Conservation (phyloP, 176 grass and related monocot species). For the maize (Zea mays) region DNA sequence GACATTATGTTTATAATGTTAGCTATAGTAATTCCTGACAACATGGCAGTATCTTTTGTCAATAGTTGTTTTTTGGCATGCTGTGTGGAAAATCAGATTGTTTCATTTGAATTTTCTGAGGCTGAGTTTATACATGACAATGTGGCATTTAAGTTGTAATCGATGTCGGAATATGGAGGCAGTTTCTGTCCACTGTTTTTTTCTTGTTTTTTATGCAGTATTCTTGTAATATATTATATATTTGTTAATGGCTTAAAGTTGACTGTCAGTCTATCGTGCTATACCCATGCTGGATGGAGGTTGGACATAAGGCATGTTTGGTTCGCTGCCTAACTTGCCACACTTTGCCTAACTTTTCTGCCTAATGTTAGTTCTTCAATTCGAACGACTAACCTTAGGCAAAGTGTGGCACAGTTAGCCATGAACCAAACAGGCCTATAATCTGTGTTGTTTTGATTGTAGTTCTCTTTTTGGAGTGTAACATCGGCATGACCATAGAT, state of each 20-base stretch:
- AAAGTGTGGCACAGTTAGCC: too few relatives aligned
- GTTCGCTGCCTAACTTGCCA: too few relatives aligned
- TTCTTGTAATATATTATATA: neutral
- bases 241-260: neutral
- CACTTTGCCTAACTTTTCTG: too few relatives aligned
- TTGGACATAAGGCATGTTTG: too few relatives aligned
- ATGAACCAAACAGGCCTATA: too few relatives aligned
- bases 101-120: neutral
- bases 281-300: neutral
- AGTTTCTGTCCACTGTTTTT: neutral
- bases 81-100: neutral
- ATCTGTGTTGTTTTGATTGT: neutral
- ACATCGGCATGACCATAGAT: neutral
- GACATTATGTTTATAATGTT: neutral
- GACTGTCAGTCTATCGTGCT: neutral
- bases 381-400: too few relatives aligned
- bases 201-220: neutral
- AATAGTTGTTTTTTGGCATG: neutral
- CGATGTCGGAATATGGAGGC: neutral
- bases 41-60: neutral
- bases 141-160: neutral
- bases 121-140: conserved; percentile 1
- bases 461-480: neutral
- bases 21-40: neutral
- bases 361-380: too few relatives aligned